A percentile compares a stretch with the other conserved stretches of the same genome.
Conservation (phyloP, 1,284 basidiomycete genomes). For the Ceratobasidium sp. region DNA sequence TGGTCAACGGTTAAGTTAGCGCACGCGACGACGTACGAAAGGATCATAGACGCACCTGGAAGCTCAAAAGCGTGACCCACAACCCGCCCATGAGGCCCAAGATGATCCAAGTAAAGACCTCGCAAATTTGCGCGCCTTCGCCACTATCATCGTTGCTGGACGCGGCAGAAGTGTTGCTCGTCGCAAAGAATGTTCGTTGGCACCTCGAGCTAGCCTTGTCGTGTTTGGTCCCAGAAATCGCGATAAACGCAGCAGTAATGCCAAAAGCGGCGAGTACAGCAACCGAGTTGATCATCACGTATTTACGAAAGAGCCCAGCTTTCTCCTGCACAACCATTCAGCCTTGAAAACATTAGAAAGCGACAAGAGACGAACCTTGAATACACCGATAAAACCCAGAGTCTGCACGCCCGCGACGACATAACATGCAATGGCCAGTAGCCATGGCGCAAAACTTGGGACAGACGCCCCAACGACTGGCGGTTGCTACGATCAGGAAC, state of each 20-base stretch:
- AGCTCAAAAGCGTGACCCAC: constrained; percentile 76
- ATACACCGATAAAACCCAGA: constrained; percentile 83
- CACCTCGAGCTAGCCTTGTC: constrained; percentile 72
- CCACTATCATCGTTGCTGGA: constrained; percentile 48
- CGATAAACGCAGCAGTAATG: constrained; percentile 79
- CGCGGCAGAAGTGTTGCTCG: constrained; percentile 43
- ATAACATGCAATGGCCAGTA: constrained; percentile 79
- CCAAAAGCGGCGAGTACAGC: constrained; percentile 68
- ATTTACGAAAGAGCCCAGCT: constrained; percentile 74
- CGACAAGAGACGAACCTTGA: constrained; percentile 59
- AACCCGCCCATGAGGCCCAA: constrained; percentile 89
- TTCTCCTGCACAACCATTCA: constrained; percentile 65
- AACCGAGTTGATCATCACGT: constrained; percentile 72
- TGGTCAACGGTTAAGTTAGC: constrained; percentile 46
- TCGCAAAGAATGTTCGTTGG: constrained; percentile 63
- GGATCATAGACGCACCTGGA: constrained; percentile 64
- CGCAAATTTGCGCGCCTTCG: constrained; percentile 75
- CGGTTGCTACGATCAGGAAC: constrained; percentile 16
- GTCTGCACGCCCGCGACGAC: constrained; percentile 74
- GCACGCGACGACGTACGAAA: neutral
- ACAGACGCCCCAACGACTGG: constrained; percentile 85
- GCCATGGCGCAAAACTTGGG: constrained; percentile 73
- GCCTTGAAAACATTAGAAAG: neutral
- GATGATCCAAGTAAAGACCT: constrained; percentile 89
- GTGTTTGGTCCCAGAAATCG: constrained; percentile 78